Conservation (phyloP, 345 rosid genomes). For the Combretum micranthum region DNA sequence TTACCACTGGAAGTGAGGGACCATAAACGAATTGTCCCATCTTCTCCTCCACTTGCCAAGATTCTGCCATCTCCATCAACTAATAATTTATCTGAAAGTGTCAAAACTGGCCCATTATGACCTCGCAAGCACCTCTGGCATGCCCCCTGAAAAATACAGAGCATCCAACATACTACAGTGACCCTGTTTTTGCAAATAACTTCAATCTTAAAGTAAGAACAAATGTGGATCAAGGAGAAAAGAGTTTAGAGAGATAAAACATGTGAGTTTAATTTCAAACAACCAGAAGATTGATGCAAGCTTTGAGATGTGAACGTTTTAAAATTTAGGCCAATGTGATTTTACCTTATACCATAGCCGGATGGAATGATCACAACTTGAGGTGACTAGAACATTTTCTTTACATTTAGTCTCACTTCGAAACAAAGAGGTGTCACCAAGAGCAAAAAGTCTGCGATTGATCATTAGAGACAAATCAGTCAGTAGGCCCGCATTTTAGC, state of each 20-base stretch:
- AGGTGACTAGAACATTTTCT: slow-evolving; percentile 49
- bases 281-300: no score
- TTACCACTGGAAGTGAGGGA: slow-evolving; percentile 52
- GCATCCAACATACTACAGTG: neutral
- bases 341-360: slow-evolving; percentile 77
- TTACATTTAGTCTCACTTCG: slow-evolving; percentile 30
- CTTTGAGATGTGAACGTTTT: no score
- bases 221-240: no score
- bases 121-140: slow-evolving; percentile 55
- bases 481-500: neutral
- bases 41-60: slow-evolving; percentile 70
- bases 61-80: slow-evolving; percentile 38
- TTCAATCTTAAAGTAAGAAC: no score
- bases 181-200: no score
- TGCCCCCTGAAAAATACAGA: slow-evolving; percentile 33
- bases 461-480: slow-evolving; percentile 7
- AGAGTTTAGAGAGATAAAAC: no score
- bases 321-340: slow-evolving; percentile 1
- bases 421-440: slow-evolving; percentile 29
- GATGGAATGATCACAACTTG: slow-evolving; percentile 54
- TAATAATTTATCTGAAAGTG: slow-evolving; percentile 52
- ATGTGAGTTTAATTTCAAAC: no score
- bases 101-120: slow-evolving; percentile 45
- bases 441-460: slow-evolving; percentile 43
- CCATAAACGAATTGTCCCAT: slow-evolving; percentile 65